A percentile compares a stretch with the other conserved stretches of the same genome.
Conservation (phyloP, 768 basidiomycete genomes). For the Cystofilobasidium bisporidii region DNA sequence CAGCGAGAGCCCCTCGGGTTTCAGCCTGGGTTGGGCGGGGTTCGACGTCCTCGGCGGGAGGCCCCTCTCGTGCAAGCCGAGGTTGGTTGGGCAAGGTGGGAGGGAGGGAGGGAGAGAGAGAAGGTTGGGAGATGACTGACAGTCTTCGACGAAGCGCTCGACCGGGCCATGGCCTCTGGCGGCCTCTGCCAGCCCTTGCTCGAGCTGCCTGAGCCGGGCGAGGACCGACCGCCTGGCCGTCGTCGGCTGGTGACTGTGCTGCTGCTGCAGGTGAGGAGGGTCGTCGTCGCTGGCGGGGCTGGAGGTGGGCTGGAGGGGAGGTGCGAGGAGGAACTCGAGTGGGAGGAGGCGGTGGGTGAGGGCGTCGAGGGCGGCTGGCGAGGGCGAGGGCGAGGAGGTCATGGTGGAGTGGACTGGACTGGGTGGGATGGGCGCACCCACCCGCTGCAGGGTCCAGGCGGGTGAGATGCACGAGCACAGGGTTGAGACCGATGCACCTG, state of each 20-base stretch:
- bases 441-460: too few species aligned
- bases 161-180: neutral
- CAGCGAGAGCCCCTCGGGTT: too few species aligned
- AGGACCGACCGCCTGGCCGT: neutral
- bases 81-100: neutral
- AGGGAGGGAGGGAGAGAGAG: neutral
- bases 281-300: too few species aligned
- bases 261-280: too few species aligned
- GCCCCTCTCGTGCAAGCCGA: too few species aligned
- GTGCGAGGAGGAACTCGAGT: neutral
- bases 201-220: neutral
- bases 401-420: too few species aligned
- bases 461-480: too few species aligned
- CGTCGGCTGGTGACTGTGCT: too few species aligned
- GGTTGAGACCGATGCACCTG: too few species aligned
- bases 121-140: neutral
- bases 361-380: neutral
- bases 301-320: neutral
- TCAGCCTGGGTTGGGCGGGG: too few species aligned
- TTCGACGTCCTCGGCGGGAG: too few species aligned
- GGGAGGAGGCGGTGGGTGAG: neutral
- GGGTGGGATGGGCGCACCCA: too few species aligned
- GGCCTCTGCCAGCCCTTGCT: neutral
- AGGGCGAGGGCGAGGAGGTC: neutral
- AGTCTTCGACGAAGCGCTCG: slow-evolving; percentile 4